Conservation (phyloP, 2,329 filamentous ascomycete genomes). For the Fusarium foetens region DNA sequence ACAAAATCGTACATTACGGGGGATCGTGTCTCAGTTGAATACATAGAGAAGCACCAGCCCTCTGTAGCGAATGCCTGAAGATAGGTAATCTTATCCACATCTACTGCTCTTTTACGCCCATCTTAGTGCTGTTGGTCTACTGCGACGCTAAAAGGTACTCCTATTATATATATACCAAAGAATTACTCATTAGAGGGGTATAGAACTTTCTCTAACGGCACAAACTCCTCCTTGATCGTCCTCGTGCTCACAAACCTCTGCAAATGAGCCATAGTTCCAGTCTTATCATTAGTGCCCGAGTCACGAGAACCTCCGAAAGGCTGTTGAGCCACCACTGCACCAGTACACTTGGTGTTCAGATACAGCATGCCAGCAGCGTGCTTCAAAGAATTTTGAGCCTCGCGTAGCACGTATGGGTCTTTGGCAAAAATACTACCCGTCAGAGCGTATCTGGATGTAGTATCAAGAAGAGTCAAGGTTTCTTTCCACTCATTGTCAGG, state of each 20-base stretch:
- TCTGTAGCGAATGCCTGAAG: too few relatives aligned
- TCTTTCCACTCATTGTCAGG: conserved; percentile 49
- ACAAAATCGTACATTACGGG: too few relatives aligned
- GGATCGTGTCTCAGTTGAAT: too few relatives aligned
- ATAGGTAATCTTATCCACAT: too few relatives aligned
- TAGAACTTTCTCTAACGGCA: conserved; percentile 23
- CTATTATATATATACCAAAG: too few relatives aligned
- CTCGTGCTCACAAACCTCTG: conserved; percentile 69
- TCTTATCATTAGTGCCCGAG: conserved; percentile 75
- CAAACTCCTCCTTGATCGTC: conserved; percentile 76
- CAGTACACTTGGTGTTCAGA: conserved; percentile 75
- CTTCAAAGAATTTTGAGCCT: conserved; percentile 71
- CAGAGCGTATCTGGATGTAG: conserved; percentile 51
- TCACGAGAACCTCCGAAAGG: conserved; percentile 72
- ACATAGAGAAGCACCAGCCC: too few relatives aligned
- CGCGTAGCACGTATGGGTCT: conserved; percentile 68
- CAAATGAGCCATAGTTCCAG: conserved; percentile 67
- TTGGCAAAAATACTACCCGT: conserved; percentile 77
- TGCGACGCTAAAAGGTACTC: too few relatives aligned
- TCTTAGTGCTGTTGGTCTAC: too few relatives aligned
- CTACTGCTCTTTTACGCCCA: too few relatives aligned
- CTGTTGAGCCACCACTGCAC: conserved; percentile 73
- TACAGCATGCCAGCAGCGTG: conserved; percentile 71
- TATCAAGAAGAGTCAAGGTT: conserved; percentile 25
- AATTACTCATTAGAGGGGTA: conserved; percentile 25